These are phyloP conservation scores for Beta corolliflora DNA, from an alignment of 179 eudicot genomes.

Conservation along the genomic window DNA sequence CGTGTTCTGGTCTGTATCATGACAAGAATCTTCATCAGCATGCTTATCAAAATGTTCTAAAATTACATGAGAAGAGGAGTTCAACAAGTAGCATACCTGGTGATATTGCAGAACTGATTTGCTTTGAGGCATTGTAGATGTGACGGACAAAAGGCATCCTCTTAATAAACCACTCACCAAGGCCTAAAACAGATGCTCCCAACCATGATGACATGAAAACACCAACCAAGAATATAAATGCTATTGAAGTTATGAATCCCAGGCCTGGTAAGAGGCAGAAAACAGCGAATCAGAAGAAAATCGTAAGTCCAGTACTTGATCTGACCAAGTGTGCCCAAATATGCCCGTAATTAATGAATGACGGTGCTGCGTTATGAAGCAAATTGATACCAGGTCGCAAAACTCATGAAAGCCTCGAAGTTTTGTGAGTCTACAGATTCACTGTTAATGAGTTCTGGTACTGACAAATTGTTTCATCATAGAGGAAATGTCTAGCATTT, in stretches of 20 bases:
- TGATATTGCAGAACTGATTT: conserved; percentile 74
- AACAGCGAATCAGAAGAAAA: neutral
- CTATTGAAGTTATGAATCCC: conserved; percentile 68
- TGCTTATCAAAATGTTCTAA: conserved; percentile 1
- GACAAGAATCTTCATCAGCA: conserved; percentile 15
- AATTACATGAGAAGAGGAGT: conserved; percentile 2
- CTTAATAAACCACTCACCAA: conserved; percentile 80
- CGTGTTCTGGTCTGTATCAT: conserved; percentile 58
- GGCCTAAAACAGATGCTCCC: conserved; percentile 63
- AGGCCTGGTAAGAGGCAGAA: conserved; percentile 46
- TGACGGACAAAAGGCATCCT: conserved; percentile 74
- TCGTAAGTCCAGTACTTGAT: neutral
- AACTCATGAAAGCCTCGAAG: neutral
- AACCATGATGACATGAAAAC: conserved; percentile 83
- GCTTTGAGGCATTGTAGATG: conserved; percentile 73
- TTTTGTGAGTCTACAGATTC: neutral
- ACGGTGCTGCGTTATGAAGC: neutral
- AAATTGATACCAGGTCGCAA: neutral
- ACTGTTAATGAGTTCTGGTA: neutral
- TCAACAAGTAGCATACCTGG: conserved; percentile 44
- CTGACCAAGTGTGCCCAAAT: neutral
- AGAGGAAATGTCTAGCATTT: neutral
- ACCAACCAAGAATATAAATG: conserved; percentile 77
- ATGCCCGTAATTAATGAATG: neutral
- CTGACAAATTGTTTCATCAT: neutral